These are phyloP conservation scores for Lactarius trivialis DNA, from an alignment of 768 basidiomycete species.

Conservation along the genomic window DNA sequence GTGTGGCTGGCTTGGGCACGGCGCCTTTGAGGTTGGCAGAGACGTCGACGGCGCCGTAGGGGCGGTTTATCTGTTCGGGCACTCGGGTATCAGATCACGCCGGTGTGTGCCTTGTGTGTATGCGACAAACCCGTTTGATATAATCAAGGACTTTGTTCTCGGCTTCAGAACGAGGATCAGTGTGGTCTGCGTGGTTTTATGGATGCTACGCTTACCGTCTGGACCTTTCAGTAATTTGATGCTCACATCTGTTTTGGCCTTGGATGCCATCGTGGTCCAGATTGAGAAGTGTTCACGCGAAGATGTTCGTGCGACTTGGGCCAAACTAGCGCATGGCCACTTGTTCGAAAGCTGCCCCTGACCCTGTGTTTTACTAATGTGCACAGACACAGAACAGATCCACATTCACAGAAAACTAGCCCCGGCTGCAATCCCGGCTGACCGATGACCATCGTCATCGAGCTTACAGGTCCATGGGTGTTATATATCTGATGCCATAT, in stretches of 20 bases:
- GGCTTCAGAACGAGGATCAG: neutral
- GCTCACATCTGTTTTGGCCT: constrained; percentile 5
- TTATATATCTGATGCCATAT: neutral
- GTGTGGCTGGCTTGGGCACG: constrained; percentile 74
- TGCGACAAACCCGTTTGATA: constrained; percentile 20
- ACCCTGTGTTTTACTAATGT: no score
- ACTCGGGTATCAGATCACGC: neutral
- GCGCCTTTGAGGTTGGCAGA: constrained; percentile 87
- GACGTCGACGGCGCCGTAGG: constrained; percentile 88
- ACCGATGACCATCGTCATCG: no score
- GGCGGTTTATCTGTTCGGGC: constrained; percentile 73
- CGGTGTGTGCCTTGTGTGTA: no score
- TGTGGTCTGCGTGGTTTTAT: neutral
- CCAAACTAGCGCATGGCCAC: no score
- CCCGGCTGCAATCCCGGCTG: no score
- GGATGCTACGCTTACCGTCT: constrained; percentile 12
- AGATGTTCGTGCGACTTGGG: no score
- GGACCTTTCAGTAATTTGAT: constrained; percentile 23
- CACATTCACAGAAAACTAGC: no score
- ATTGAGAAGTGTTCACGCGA: neutral
- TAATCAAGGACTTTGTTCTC: constrained; percentile 22
- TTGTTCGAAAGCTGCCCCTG: no score
- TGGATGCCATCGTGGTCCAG: constrained; percentile 14
- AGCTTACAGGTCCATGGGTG: no score
- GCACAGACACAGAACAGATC: no score